Evolutionary conservation across 176 grass and related monocot species (phyloP).

Genomic region (Triticum turgidum): DNA sequence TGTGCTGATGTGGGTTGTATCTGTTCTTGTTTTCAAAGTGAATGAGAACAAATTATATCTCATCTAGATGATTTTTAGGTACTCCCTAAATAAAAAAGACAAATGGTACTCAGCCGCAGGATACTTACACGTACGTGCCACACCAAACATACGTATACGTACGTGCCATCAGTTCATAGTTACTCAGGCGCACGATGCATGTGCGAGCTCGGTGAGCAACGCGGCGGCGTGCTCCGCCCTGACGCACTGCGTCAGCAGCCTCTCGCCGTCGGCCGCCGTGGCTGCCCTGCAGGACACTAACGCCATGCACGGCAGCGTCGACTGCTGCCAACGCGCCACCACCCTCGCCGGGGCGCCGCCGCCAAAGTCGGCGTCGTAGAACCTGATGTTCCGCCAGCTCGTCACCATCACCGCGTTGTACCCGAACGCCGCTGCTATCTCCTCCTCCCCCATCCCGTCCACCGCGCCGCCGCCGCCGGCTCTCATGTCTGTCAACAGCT

Average conservation of each 20-base stretch:
- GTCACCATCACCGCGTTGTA: not conserved
- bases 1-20: too few relatives aligned
- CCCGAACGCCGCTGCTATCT: not conserved
- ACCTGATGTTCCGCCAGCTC: not conserved
- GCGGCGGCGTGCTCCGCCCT: constrained; percentile 18
- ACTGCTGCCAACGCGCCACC: not conserved
- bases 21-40: too few relatives aligned
- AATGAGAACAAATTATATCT: too few relatives aligned
- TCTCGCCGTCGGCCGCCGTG: not conserved
- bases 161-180: too few relatives aligned
- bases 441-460: not conserved
- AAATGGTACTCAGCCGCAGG: too few relatives aligned
- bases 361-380: constrained; percentile 2
- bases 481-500: not conserved
- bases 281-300: not conserved
- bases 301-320: not conserved
- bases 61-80: too few relatives aligned
- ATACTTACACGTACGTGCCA: too few relatives aligned
- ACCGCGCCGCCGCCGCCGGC: not conserved
- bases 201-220: not conserved
- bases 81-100: too few relatives aligned
- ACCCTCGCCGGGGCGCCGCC: not conserved
- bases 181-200: too few relatives aligned
- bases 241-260: not conserved
- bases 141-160: too few relatives aligned